Evolutionary conservation across 73 alveolate species (phyloP), one percentile per base, ranked within the genome.

Genomic region (Effrenium voratum): DNA sequence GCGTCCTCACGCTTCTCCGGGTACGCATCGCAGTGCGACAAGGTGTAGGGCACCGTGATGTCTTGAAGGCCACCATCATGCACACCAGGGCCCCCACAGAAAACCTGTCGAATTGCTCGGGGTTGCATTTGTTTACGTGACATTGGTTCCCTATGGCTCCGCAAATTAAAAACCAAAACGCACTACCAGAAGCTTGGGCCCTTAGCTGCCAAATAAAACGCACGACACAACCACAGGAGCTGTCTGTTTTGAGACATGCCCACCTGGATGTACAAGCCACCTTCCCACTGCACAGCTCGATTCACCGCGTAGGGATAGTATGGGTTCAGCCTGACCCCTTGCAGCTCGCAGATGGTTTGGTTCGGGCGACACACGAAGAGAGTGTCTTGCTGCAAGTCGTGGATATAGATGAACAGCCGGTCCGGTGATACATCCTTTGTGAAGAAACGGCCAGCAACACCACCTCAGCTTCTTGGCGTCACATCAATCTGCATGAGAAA

Each of bases 261-360:
- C n/a, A n/a, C n/a, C 76, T 90, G 97, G 72, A 43, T 52, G 75
- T 68, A 90, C 30, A 90, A 47, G 57, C 97, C 97, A 5, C 97
- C 97, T 55, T 90, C 97, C 97, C 97, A 90, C 22, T 90, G 97
- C 19, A 90, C 97, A 16, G 97, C 97, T 47, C 97, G 86, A n/a
- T 90, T 90, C 50, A 90, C 97, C 6, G 97, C 97, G n/a, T 90
- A 90, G 46, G 97, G 97, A 70, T 90, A 90, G 55, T 90, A 90
- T 32, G 97, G 97, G n/a, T 90, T 90, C 97, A 90, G 76, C 97
- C 97, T 90, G 15, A 90, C 97, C 30, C 97, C 97, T 57, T 90
- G 97, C 76, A 90, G 52, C 30, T 66, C 87, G 75, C 97, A 90
- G 1, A 43, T 43, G 16, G 97, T 90, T 4, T 75, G 86, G 75